Base-by-base conservation (phyloP, 768 basidiomycete genomes). In the Polyporus arcularius region DNA sequence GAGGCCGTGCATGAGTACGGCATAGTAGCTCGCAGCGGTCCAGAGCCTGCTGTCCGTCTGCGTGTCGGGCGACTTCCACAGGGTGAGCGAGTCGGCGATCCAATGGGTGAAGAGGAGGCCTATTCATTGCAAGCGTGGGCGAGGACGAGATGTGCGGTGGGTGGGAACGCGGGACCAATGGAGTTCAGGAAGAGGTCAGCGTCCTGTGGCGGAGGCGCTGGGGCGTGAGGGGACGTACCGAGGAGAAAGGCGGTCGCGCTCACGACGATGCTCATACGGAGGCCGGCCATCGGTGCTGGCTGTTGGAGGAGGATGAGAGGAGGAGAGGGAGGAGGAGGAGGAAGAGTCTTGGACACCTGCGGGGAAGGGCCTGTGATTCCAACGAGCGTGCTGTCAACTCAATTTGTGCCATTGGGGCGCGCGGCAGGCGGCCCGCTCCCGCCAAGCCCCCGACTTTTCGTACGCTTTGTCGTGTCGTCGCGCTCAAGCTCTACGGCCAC, bases 81-180 rank as follows among this genome's bases (percentile, higher is more conserved):
- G 80, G 38, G 92, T 94, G 53, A 92, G 77, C 1, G 91, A 93
- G 79, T 94, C 92, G n/a, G 92, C 92, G 63, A 92, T 93, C 92
- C 92, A 94, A 71, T 94, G 89, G 39, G 91, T 93, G 71, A 92
- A 92, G 4, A 94, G 79, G 48, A 88, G 78, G 53, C 92, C 92
- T 93, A 16, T 15, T 43, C 46, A 47, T 42, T 26, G 35, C 8
- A 5, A n/a, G 3, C 28, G 14, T n/a, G 11, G 11, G 11, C 6
- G 35, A 3, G 18, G 15, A 26, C 14, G 31, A 30, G 14, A 18
- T 46, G 2, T n/a, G 42, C 42, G n/a, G 43, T n/a, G 39, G 39
- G 51, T 57, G 60, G 55, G 39, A 40, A 39, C 15, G 3, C 18
- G n/a, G 51, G 41, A 42, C 14, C 7, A 11, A 46, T 31, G 48